phyloP scores from a whole-genome alignment of 129 eudicot genomes.

The Helianthus tuberosus region DNA sequence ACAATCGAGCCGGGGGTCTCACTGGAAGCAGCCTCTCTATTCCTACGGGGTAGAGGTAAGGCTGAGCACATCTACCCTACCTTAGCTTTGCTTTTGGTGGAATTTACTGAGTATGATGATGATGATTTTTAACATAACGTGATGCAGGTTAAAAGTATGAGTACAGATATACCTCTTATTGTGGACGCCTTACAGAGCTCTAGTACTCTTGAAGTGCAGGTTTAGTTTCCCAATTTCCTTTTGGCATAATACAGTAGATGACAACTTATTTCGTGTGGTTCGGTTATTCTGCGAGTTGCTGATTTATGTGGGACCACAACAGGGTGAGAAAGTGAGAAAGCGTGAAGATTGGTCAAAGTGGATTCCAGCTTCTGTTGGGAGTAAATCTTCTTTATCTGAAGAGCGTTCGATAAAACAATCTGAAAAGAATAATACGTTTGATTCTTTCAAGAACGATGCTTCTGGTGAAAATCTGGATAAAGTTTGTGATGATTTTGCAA shows the following conservation, averaged over 20 bases:
- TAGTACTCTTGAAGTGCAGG: slow-evolving; percentile 87
- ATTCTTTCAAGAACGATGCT: slow-evolving; percentile 33
- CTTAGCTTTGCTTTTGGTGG: too few species aligned
- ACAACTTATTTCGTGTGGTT: background rate
- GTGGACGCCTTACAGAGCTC: slow-evolving; percentile 72
- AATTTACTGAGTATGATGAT: too few species aligned
- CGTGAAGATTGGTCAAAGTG: slow-evolving; percentile 94
- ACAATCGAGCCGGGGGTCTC: too few species aligned
- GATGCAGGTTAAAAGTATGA: slow-evolving; percentile 92
- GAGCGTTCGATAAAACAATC: slow-evolving; percentile 25
- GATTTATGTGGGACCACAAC: slow-evolving; percentile 7
- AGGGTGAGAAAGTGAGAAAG: slow-evolving; percentile 77
- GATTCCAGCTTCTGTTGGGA: slow-evolving; percentile 47
- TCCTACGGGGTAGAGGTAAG: too few species aligned
- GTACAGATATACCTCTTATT: slow-evolving; percentile 76
- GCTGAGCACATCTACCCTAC: too few species aligned
- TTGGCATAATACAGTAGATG: slow-evolving; percentile 14
- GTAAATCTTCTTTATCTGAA: slow-evolving; percentile 35
- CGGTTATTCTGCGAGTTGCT: background rate
- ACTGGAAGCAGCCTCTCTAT: too few species aligned
- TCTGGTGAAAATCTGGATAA: slow-evolving; percentile 43
- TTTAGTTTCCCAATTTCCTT: slow-evolving; percentile 23
- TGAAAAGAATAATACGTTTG: slow-evolving; percentile 21
- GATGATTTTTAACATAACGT: background rate
- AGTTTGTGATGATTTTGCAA: slow-evolving; percentile 61